Evolutionary conservation across 148 eudicot genomes (phyloP), one percentile per base, ranked within the genome.

Genomic region (Pouteria glomerata): DNA sequence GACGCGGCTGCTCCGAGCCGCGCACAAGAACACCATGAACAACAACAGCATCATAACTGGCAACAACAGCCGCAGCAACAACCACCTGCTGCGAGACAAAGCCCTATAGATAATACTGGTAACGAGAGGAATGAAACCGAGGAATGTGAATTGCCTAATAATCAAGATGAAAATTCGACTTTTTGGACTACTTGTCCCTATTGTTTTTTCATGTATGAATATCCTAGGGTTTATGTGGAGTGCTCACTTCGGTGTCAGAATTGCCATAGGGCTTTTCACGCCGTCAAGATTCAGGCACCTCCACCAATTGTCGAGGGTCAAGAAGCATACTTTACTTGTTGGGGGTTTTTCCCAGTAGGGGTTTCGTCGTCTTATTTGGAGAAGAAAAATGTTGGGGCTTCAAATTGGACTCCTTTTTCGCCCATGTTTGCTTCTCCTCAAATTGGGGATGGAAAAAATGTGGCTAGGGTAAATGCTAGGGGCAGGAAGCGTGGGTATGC

Each of bases 181-280:
- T 87, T 94, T 70, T 94, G 98, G 98, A 91, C 98, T 1, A 88
- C 93, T 7, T 94, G 98, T 44, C 96, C 98, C 24, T 94, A 94
- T 71, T 94, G 98, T 61, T 89, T 77, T 35, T 68, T 84, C 39
- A 75, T 89, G 83, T 95, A 71, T 71, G 96, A 95, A 84, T 91
- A 95, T 71, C 73, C 84, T 52, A 67, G 74, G 63, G 75, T 48
- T 59, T 95, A 88, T 64, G 79, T 39, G 62, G 96, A 88, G 2
- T 91, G 89, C 66, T 74, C 91, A 1, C 76, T 95, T 48, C 80
- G 93, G 67, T 95, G 98, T 57, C 91, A 89, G 82, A 91, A 86
- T 60, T 94, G 98, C 71, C 78, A 70, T 77, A 88, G 85, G 73
- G 98, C 89, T 19, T 94, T 91, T 81, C 97, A 94, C 47, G 97